Evolutionary conservation across 371 early-diverging fungal species (phyloP).

Genomic region (Rhizopus delemar): DNA sequence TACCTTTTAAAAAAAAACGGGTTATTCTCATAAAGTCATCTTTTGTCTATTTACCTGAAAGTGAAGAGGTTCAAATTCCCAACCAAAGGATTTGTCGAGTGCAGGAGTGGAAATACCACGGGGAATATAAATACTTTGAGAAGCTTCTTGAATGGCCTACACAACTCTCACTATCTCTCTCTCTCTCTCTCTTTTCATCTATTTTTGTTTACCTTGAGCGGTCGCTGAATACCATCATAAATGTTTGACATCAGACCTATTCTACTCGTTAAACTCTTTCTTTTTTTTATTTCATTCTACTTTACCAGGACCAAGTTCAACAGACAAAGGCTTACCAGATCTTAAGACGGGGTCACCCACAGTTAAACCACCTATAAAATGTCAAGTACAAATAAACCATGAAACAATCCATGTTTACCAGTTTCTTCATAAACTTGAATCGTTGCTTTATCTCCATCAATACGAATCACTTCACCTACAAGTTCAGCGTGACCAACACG

Average conservation of each 20-base stretch:
- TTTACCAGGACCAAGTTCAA: conserved; percentile 98
- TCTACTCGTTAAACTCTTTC: too few relatives aligned
- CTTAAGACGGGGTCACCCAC: conserved; percentile 98
- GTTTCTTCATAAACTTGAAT: conserved; percentile 99
- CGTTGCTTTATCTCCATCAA: conserved; percentile 98
- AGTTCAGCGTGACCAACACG: conserved; percentile 98
- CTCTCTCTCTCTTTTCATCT: too few relatives aligned
- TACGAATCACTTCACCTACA: conserved; percentile 99
- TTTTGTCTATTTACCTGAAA: conserved; percentile 59
- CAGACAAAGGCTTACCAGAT: conserved; percentile 98
- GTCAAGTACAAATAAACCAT: conserved; percentile 3
- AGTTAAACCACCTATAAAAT: conserved; percentile 86
- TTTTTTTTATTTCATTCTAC: too few relatives aligned
- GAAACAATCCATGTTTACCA: conserved; percentile 45
- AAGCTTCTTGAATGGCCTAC: conserved; percentile 89
- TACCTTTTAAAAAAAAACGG: conserved; percentile 46
- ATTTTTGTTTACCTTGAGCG: conserved; percentile 70
- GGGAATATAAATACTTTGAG: conserved; percentile 98
- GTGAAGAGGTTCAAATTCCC: conserved; percentile 96
- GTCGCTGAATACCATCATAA: conserved; percentile 99
- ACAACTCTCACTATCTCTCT: not conserved
- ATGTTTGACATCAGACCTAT: conserved; percentile 96
- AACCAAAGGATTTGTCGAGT: conserved; percentile 86
- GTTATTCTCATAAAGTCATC: too few relatives aligned
- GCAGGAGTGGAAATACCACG: conserved; percentile 98